These are phyloP conservation scores for Syzygium aromaticum DNA, from an alignment of 345 rosid genomes.

Conservation along the genomic window DNA sequence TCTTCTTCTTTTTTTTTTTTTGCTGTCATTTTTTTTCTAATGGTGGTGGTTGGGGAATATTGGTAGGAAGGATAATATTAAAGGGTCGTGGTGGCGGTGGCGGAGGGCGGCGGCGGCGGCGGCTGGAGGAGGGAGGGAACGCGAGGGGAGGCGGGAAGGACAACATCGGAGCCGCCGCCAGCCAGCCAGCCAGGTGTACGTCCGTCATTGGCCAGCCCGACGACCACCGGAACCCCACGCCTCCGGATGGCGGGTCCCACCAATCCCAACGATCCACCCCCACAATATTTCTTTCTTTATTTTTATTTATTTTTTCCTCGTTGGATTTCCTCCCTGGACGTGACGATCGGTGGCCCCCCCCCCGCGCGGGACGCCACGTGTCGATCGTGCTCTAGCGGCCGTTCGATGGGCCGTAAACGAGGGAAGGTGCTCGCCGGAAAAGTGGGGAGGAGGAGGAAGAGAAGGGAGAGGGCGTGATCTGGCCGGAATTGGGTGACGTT, in stretches of 20 bases:
- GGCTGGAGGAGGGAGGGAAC: not conserved
- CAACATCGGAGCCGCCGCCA: not conserved
- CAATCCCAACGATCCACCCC: too few species aligned
- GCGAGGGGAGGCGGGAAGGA: conserved; percentile 2
- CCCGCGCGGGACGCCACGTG: not conserved
- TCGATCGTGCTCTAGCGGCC: not conserved
- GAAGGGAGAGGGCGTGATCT: not conserved
- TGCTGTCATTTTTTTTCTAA: too few species aligned
- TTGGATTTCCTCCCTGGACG: not conserved
- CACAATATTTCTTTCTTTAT: too few species aligned
- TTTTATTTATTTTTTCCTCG: not conserved
- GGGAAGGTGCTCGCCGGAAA: not conserved
- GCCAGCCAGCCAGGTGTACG: not conserved
- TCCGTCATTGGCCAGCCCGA: conserved; percentile 8
- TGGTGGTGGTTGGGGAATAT: not conserved
- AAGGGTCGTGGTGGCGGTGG: not conserved
- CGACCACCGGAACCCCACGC: not conserved
- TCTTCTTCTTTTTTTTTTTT: too few species aligned
- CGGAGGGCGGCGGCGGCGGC: not conserved
- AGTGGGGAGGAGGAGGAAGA: not conserved
- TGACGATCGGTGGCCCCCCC: not conserved
- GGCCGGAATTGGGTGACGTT: too few species aligned
- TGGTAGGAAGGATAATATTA: not conserved
- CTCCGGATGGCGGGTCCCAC: not conserved
- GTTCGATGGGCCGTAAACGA: not conserved